Conservation (phyloP, 176 grass and related monocot species). For the Juncus inflexus region DNA sequence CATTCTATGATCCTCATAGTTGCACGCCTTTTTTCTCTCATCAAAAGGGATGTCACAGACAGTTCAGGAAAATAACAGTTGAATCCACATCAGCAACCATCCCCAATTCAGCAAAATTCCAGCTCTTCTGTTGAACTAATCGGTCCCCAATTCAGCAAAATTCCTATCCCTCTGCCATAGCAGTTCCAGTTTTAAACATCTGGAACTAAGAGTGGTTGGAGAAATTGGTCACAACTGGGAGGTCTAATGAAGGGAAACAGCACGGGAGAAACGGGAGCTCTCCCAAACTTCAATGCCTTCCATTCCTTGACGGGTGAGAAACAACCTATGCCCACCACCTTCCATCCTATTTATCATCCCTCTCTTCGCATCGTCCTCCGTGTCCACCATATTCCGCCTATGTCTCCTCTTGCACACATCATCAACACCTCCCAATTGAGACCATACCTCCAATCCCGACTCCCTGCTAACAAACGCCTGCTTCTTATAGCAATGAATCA, state of each 20-base stretch:
- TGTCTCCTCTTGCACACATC: not conserved
- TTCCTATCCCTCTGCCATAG: not conserved
- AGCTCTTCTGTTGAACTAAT: too few relatives aligned
- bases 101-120: too few relatives aligned
- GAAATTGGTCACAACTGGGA: too few relatives aligned
- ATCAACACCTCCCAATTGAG: conserved; percentile 38
- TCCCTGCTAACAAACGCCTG: conserved; percentile 76
- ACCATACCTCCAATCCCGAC: conserved; percentile 85
- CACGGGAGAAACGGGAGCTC: conserved; percentile 43
- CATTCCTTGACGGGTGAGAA: conserved; percentile 52
- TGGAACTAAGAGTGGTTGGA: not conserved
- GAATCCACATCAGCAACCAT: too few relatives aligned
- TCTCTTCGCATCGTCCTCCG: conserved; percentile 47
- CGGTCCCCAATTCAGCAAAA: too few relatives aligned
- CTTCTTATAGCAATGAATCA: conserved; percentile 60
- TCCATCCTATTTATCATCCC: conserved; percentile 63
- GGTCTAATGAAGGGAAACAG: conserved; percentile 34
- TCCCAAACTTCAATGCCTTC: conserved; percentile 77
- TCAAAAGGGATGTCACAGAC: not conserved
- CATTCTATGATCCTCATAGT: not conserved
- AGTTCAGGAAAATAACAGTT: too few relatives aligned
- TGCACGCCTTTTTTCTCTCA: not conserved
- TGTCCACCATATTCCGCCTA: conserved; percentile 59
- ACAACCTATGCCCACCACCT: conserved; percentile 77
- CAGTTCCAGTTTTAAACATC: not conserved